Evolutionary conservation across 1,284 basidiomycete species (phyloP).

Genomic region (Lentinus polychrous): DNA sequence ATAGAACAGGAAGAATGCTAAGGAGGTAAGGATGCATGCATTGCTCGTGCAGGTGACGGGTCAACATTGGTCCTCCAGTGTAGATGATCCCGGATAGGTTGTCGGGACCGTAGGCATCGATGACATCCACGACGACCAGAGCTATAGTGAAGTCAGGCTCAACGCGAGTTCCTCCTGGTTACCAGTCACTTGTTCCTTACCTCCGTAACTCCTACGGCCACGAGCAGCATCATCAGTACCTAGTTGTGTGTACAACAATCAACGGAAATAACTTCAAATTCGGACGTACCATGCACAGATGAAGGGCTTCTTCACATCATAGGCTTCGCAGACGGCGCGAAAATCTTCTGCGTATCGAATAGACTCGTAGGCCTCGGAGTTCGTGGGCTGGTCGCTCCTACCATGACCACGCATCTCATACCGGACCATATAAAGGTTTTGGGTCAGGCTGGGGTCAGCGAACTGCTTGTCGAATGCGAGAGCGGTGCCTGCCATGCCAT

Average conservation of each 20-base stretch:
- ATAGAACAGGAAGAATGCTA: slow-evolving; percentile 19
- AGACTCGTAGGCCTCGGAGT: slow-evolving; percentile 21
- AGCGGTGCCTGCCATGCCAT: slow-evolving; percentile 31
- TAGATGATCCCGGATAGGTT: slow-evolving; percentile 32
- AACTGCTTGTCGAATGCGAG: slow-evolving; percentile 33
- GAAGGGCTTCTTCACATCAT: slow-evolving; percentile 27
- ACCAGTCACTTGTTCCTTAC: slow-evolving; percentile 14
- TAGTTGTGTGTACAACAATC: not conserved
- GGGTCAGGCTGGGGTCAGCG: slow-evolving; percentile 24
- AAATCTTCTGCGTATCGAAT: slow-evolving; percentile 31
- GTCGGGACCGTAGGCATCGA: slow-evolving; percentile 27
- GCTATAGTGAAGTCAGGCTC: slow-evolving; percentile 17
- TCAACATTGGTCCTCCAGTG: slow-evolving; percentile 22
- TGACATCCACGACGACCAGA: slow-evolving; percentile 29
- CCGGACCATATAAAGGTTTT: slow-evolving; percentile 28
- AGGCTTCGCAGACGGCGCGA: slow-evolving; percentile 24
- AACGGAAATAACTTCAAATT: too few species aligned
- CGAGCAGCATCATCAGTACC: not conserved
- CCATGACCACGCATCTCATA: slow-evolving; percentile 30
- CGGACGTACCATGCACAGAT: slow-evolving; percentile 32
- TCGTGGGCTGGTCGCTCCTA: slow-evolving; percentile 22
- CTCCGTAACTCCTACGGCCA: slow-evolving; percentile 30
- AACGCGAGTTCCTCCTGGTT: not conserved
- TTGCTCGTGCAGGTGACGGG: slow-evolving; percentile 15
- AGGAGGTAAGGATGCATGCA: slow-evolving; percentile 27